Evolutionary conservation across 176 grass and related monocot species (phyloP), one percentile per base, ranked within the genome.

Genomic region (Carex pumila): DNA sequence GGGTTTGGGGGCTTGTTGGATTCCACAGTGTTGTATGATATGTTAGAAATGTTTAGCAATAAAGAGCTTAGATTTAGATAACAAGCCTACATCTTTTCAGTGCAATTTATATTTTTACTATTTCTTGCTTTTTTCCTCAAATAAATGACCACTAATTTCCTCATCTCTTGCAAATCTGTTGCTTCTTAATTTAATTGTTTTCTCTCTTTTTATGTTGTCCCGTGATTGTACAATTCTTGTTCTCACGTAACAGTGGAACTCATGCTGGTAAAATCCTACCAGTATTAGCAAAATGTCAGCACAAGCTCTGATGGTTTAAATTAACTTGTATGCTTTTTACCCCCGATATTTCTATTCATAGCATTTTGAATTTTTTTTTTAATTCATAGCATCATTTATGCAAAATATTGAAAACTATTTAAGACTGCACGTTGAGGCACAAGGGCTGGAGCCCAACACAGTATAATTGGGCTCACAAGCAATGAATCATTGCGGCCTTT

Each of bases 11-110:
- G 71, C 0, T 1, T 11, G 2, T 78, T 10, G 25, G 25, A 78
- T 34, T 78, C 52, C 19, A 53, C 18, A 2, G 36, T 57, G 12
- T 18, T 78, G 73, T 78, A 78, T 77, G 22, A 77, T 54, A 57
- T 78, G 50, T 78, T 78, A 78, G 73, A 78, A 78, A 57, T 78
- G 50, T 78, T 54, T 78, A 78, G 29, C 52, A 78, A 78, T 6
- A 57, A 78, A 78, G 73, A 78, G 71, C 73, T 78, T 78, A 78
- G 73, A 29, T 78, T 78, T 78, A 78, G 73, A 57, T 78, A 43
- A 21, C 66, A 57, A 77, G 11, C 49, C 29, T 78, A 30, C 29
- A 32, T 71, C 36, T 71, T 43, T 71, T 45, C 6, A 31, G 4
- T 32, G 21, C 56, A 77, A 31, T 77, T 56, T 78, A 36, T 34